Percentiles rank a stretch among this genome's conserved stretches.
Evolutionary conservation across 768 basidiomycete species (phyloP).

Genomic region (Rhodotorula babjevae): DNA sequence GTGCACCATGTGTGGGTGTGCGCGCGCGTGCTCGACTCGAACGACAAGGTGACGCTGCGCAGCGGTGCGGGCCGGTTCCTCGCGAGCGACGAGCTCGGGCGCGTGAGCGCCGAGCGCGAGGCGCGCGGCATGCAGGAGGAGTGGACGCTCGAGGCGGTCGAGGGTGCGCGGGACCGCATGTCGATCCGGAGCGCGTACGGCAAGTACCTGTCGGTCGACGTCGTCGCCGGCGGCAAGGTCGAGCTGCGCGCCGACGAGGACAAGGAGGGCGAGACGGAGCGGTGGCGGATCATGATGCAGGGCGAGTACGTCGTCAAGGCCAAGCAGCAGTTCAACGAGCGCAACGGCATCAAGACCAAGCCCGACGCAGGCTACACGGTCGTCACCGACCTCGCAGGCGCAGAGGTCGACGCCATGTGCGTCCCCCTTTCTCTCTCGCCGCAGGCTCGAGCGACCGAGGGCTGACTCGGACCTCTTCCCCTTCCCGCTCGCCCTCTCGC

Average conservation of each 20-base stretch:
- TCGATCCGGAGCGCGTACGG: conserved; percentile 78
- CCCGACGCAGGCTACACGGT: conserved; percentile 56
- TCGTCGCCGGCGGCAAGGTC: conserved; percentile 74
- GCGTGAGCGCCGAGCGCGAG: conserved; percentile 77
- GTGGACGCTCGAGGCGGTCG: conserved; percentile 74
- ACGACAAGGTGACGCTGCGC: conserved; percentile 71
- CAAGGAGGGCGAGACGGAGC: conserved; percentile 69
- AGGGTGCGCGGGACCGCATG: background rate
- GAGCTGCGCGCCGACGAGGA: conserved; percentile 78
- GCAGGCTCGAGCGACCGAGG: background rate
- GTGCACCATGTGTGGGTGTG: conserved; percentile 88
- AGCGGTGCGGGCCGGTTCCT: conserved; percentile 76
- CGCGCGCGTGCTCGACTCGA: conserved; percentile 75
- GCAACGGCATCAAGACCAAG: conserved; percentile 56
- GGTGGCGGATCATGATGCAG: conserved; percentile 86
- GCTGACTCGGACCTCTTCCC: background rate
- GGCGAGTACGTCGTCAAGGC: conserved; percentile 82
- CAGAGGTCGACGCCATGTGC: conserved; percentile 45
- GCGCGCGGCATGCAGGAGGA: conserved; percentile 90
- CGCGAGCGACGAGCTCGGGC: conserved; percentile 77
- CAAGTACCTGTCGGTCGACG: conserved; percentile 77
- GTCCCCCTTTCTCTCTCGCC: background rate
- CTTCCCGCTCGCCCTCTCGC: background rate
- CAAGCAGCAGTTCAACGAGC: conserved; percentile 64
- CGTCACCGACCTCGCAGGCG: conserved; percentile 70